Percentiles rank a stretch among this genome's conserved stretches.
These are phyloP conservation scores for Voacanga thouarsii DNA, from an alignment of 257 asterid species.

Conservation along the genomic window DNA sequence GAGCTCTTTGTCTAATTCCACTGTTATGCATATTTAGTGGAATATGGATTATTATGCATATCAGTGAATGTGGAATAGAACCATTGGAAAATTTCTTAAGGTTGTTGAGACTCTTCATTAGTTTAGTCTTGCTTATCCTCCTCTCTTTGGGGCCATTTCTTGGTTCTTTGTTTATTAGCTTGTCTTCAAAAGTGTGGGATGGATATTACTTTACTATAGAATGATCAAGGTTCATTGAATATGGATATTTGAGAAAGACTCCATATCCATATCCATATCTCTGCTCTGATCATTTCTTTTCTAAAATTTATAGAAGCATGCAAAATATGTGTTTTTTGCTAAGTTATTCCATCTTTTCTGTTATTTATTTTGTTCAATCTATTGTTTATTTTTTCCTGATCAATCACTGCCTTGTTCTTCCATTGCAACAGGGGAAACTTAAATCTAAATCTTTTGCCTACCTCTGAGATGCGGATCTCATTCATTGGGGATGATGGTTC, in stretches of 20 bases:
- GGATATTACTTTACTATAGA: not conserved
- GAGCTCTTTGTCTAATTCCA: not conserved
- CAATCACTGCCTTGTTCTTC: not conserved
- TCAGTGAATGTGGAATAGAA: not conserved
- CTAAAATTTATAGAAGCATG: not conserved
- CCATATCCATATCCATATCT: not conserved
- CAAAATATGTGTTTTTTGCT: not conserved
- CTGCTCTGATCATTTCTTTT: not conserved
- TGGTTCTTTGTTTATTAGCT: not conserved
- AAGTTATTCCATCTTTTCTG: too few relatives aligned
- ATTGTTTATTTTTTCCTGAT: not conserved
- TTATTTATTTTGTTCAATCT: not conserved
- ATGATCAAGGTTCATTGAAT: not conserved
- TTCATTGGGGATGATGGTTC: slow-evolving; percentile 85
- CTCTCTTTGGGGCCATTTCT: not conserved
- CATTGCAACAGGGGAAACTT: slow-evolving; percentile 50
- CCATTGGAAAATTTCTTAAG: not conserved
- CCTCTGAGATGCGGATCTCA: slow-evolving; percentile 75
- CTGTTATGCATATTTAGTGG: not conserved
- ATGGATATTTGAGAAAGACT: not conserved
- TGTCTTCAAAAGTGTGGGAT: not conserved
- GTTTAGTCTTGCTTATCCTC: not conserved
- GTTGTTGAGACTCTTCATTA: not conserved
- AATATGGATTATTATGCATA: too few relatives aligned
- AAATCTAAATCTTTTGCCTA: slow-evolving; percentile 77